Base-by-base conservation (phyloP, 2,329 filamentous ascomycete species). In the Aspergillus uvarum region DNA sequence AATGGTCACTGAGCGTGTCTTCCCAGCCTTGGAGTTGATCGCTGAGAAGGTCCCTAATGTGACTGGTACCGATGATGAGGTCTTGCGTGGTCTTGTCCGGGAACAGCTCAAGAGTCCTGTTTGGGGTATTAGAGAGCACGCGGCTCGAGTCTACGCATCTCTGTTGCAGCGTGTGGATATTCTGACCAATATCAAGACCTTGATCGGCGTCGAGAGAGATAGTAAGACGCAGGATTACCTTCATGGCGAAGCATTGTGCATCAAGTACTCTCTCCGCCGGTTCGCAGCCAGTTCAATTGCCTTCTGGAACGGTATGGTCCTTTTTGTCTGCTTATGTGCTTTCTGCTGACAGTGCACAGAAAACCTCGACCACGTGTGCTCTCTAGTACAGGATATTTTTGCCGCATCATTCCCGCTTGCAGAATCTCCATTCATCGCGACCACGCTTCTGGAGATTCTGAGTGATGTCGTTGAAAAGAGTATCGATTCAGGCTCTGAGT, bases 91-190 rank as follows among this genome's bases (percentile, higher is more conserved):
- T 4, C 63, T 77, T 11, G 73, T 79, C 16, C 59, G 69, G 4
- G 67, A 68, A 44, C 76, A 80, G 42, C 65, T 80, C n/a, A 73
- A 72, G 31, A 79, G 77, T 59, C 71, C 74, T 1, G 75, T 79
- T 16, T 81, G 79, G 79, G 74, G 76, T 12, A 76, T 81, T 31
- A 71, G 79, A 58, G 79, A 81, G 54, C 79, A 80, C 54, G 77
- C 79, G 19, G 79, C 79, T 19, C 72, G 77, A 50, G 75, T 77
- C 12, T 78, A 77, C 65, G 75, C 76, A 3, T 77, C 75, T 8
- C 61, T 79, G 2, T 53, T 79, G 35, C 71, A 68, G 19, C 68
- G 70, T 32, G 59, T 65, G 1, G 64, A 75, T 16, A 75, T 79
- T 38, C 59, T 77, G 0, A 51, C 65, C 5, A 70, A 69, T 12